Evolutionary conservation across 2,329 filamentous ascomycete species (phyloP), one percentile per base, ranked within the genome.

Genomic region (Metarhizium robertsii): DNA sequence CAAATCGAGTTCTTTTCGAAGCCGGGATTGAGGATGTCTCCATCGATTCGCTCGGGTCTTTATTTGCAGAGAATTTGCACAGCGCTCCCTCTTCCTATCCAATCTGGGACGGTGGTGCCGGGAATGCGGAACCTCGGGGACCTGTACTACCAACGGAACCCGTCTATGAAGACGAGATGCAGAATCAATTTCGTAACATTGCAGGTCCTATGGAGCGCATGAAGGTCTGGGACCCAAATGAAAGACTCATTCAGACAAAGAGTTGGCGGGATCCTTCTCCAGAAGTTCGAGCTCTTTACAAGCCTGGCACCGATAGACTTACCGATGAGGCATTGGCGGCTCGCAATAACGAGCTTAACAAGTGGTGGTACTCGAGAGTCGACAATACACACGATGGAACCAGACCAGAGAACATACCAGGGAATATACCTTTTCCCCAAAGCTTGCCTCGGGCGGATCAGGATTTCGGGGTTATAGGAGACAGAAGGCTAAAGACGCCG

Each of bases 311-410:
- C 6, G 58, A 56, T 50, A 57, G 58, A 6, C 54, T 61, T 50
- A 59, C 63, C 29, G 57, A 61, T 30, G 65, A 66, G 11, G 57
- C 65, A 46, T 66, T 30, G 47, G 36, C 34, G 7, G 58, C 47
- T 16, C 56, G 54, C 29, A 54, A 53, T 43, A 13, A 18, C 10
- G 42, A 50, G 42, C 20, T 57, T 14, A 46, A 61, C 10, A 29
- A 53, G 8, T 54, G 20, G 14, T 61, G 60, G 60, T 53, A 56
- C 20, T 52, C 53, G 8, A 55, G 57, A 38, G 48, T 56, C 29
- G 55, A 55, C 14, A 40, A 10, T 11, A 43, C n/a, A 45, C 6
- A 32, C 13, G 29, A 36, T 10, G 10, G 6, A 34, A 34, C 10
- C 7, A 11, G 32, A 34, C 32, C 6, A 8, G 7, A 34, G 32